Conservation (phyloP, 805 yeast genomes). For the Metschnikowia sp. region DNA sequence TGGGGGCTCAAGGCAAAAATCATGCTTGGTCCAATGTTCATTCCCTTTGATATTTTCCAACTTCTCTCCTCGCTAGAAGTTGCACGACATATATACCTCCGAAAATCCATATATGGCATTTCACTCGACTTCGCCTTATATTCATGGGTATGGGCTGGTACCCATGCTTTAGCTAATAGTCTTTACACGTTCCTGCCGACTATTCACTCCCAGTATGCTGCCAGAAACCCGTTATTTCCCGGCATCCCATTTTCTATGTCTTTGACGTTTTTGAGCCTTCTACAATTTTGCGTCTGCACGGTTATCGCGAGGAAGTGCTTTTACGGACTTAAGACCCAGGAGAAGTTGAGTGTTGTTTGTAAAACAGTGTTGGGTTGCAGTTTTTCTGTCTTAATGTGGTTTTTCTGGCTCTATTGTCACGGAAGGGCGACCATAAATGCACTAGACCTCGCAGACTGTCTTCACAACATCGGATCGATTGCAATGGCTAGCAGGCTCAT, state of each 20-base stretch:
- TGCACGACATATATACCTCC: slow-evolving; percentile 1
- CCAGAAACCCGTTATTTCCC: slow-evolving; percentile 13
- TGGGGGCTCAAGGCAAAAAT: neutral
- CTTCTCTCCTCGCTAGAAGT: slow-evolving; percentile 4
- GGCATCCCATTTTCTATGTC: neutral
- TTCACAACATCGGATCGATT: slow-evolving; percentile 11
- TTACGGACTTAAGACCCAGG: slow-evolving; percentile 4
- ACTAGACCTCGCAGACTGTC: slow-evolving; percentile 15
- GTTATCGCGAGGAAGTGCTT: slow-evolving; percentile 1
- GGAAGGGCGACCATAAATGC: slow-evolving; percentile 12
- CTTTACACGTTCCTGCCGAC: slow-evolving; percentile 9
- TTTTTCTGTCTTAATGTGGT: neutral
- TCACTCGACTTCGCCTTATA: slow-evolving; percentile 15
- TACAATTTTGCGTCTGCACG: neutral
- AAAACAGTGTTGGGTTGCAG: slow-evolving; percentile 3
- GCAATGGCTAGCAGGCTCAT: slow-evolving; percentile 12
- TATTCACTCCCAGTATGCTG: slow-evolving; percentile 7
- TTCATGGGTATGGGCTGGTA: slow-evolving; percentile 10
- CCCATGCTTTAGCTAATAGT: slow-evolving; percentile 7
- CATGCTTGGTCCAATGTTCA: slow-evolving; percentile 1
- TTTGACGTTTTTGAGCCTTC: neutral
- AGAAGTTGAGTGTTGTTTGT: slow-evolving; percentile 13
- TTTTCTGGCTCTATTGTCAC: slow-evolving; percentile 1
- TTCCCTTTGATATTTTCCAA: slow-evolving; percentile 9
- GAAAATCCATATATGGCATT: slow-evolving; percentile 5